Evolutionary conservation across 257 asterid genomes (phyloP).

Genomic region (Solanum dulcamara): DNA sequence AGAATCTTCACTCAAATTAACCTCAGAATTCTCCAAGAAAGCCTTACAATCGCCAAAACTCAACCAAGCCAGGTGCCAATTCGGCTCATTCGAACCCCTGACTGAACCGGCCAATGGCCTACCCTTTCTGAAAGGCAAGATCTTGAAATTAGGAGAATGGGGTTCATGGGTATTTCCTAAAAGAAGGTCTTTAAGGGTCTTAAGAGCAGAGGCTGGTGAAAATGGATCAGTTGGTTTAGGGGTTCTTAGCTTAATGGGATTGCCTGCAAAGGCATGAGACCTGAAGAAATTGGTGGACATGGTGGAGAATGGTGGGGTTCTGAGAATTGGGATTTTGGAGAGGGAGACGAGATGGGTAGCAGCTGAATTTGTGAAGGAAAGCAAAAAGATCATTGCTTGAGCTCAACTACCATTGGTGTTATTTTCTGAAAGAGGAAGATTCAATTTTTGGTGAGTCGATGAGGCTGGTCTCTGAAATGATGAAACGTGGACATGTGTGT

Average conservation of each 20-base stretch:
- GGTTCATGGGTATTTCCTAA: slow-evolving; percentile 25
- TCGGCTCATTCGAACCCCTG: slow-evolving; percentile 26
- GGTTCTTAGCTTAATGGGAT: slow-evolving; percentile 48
- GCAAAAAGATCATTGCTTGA: slow-evolving; percentile 12
- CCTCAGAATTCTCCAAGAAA: slow-evolving; percentile 50
- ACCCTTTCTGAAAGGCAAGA: slow-evolving; percentile 82
- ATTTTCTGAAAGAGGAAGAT: neutral
- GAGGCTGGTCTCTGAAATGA: neutral
- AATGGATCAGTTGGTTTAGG: slow-evolving; percentile 57
- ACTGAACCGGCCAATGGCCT: slow-evolving; percentile 61
- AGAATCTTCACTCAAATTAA: slow-evolving; percentile 49
- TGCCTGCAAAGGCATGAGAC: slow-evolving; percentile 72
- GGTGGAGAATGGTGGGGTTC: neutral
- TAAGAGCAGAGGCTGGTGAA: slow-evolving; percentile 65
- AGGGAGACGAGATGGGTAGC: slow-evolving; percentile 1
- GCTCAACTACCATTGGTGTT: neutral
- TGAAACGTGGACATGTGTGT: neutral
- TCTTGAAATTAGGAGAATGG: slow-evolving; percentile 50
- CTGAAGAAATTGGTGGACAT: slow-evolving; percentile 31
- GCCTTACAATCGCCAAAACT: slow-evolving; percentile 53
- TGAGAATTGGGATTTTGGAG: neutral
- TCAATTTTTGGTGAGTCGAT: neutral
- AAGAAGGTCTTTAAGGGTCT: slow-evolving; percentile 53
- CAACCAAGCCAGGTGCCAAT: slow-evolving; percentile 79
- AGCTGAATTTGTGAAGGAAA: neutral